These are phyloP conservation scores for Fragaria nilgerrensis DNA, from an alignment of 306 rosid genomes.

Conservation along the genomic window DNA sequence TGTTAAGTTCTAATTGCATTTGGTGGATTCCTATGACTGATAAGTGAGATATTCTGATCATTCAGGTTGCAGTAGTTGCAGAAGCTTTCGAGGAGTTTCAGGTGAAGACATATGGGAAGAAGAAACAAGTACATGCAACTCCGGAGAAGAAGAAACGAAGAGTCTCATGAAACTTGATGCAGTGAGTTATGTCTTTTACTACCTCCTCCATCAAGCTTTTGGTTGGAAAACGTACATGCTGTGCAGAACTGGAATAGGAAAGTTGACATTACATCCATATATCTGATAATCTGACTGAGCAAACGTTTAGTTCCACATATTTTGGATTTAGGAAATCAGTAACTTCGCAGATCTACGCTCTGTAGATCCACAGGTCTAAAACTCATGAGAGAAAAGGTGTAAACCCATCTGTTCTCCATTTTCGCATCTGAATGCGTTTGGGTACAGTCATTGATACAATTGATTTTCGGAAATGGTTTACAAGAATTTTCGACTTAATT, in stretches of 20 bases:
- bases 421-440: not conserved
- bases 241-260: not conserved
- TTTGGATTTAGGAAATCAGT: conserved; percentile 5
- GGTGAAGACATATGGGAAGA: conserved; percentile 56
- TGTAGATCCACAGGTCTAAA: not conserved
- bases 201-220: not conserved
- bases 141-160: conserved; percentile 65
- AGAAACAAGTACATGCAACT: conserved; percentile 69
- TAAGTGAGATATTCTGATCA: not conserved
- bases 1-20: not conserved
- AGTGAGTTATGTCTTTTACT: not conserved
- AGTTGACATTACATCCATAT: not conserved
- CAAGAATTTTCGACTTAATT: not conserved
- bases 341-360: not conserved
- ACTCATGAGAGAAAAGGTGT: not conserved
- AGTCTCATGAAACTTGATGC: not conserved
- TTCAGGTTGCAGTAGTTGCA: conserved; percentile 69
- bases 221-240: not conserved
- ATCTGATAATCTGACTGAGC: not conserved
- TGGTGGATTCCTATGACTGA: not conserved
- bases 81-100: conserved; percentile 87
- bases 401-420: not conserved
- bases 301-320: not conserved
- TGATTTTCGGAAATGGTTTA: too few species aligned
- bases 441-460: not conserved